Percentiles rank a stretch among this genome's conserved stretches.
Evolutionary conservation across 257 asterid species (phyloP).

Genomic region (Jaltomata sinuosa): DNA sequence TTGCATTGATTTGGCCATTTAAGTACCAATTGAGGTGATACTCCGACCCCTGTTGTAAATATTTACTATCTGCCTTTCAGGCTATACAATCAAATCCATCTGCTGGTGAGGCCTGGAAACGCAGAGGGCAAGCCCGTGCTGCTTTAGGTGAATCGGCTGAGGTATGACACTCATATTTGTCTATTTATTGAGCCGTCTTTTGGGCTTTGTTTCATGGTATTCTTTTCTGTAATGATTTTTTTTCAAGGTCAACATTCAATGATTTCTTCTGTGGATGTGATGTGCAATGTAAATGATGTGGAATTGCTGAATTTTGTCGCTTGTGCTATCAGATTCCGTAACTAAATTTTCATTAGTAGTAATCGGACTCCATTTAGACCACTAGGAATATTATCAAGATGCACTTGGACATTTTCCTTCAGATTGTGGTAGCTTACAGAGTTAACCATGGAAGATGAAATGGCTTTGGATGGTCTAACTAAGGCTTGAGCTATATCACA

Average conservation of each 20-base stretch:
- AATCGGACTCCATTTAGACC: neutral
- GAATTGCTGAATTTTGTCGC: neutral
- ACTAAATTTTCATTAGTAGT: neutral
- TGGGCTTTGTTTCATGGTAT: neutral
- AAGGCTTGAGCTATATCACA: neutral
- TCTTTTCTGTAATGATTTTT: neutral
- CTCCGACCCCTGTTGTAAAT: neutral
- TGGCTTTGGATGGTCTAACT: neutral
- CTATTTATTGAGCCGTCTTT: conserved; percentile 3
- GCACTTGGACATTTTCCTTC: neutral
- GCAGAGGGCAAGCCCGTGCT: conserved; percentile 99
- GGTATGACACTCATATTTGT: conserved; percentile 28
- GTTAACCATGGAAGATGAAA: neutral
- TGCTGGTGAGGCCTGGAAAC: conserved; percentile 99
- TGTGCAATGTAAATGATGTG: neutral
- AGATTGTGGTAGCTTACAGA: neutral
- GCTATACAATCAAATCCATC: conserved; percentile 87
- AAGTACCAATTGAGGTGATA: neutral
- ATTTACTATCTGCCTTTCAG: conserved; percentile 18
- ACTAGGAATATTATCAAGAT: neutral
- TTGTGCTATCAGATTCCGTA: neutral
- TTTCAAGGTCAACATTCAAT: neutral
- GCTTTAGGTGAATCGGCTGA: conserved; percentile 94
- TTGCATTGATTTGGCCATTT: conserved; percentile 7
- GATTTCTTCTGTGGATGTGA: neutral